Base-by-base conservation (phyloP, 2,329 filamentous ascomycete species). In the Scedosporium dehoogii region DNA sequence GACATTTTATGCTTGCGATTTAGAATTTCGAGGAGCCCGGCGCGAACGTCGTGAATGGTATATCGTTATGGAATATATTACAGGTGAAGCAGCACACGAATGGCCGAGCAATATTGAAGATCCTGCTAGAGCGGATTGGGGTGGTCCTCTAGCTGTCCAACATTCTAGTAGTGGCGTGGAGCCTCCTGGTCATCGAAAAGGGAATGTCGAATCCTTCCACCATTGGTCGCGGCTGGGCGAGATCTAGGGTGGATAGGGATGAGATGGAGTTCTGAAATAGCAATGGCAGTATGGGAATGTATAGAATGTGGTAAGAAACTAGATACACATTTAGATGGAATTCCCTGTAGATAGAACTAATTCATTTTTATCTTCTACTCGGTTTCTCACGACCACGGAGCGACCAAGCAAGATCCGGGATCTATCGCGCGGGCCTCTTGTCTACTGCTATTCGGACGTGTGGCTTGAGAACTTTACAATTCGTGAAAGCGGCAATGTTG, bases 401-500 rank as follows among this genome's bases (percentile, higher is more conserved):
- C 23, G 58, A 7, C 59, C 53, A 5, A 6, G 0, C 5, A 58
- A 56, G 10, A 29, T 68, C 25, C n/a, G 58, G 4, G 51, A 61
- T 5, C 65, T 67, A 2, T 59, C 63, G 6, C 63, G 14, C 4
- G 66, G 67, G 33, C 66, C 66, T 0, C 64, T 67, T 64, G 62
- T 68, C 27, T 68, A 66, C 62, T 66, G 67, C 42, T 62, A 66
- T 46, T 62, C 65, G 1, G 66, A 68, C 46, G 2, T 65, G 21
- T 64, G 55, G 46, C 61, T 58, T 10, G 65, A 29, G 5, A 68
- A 68, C 58, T 68, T 66, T 33, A 66, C 67, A 3, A 65, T 68
- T 6, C 62, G 65, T 59, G 42, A 65, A 2, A 33, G 64, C 10
- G 58, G 55, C 41, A 21, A 27, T 4, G 55, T 67, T 6, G 42